These are phyloP conservation scores for Luzula sylvatica DNA, from an alignment of 176 grass and related monocot genomes.

Conservation along the genomic window DNA sequence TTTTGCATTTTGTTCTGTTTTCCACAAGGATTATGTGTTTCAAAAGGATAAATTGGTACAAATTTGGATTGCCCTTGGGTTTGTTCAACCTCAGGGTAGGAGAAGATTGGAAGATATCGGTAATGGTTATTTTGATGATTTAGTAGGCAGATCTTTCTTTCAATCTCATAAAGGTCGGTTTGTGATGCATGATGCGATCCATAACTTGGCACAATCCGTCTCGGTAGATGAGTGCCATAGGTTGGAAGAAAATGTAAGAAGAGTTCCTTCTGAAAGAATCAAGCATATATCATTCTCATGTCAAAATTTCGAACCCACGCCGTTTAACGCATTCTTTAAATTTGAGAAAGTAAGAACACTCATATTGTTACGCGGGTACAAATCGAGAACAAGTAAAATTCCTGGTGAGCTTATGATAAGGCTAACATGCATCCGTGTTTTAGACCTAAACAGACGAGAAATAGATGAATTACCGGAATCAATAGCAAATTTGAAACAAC, in stretches of 20 bases:
- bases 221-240: constrained; percentile 45
- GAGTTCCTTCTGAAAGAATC: constrained; percentile 13
- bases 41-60: constrained; percentile 40
- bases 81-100: constrained; percentile 32
- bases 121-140: constrained; percentile 55
- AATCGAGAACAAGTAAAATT: constrained; percentile 28
- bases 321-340: constrained; percentile 33
- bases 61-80: constrained; percentile 73
- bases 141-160: constrained; percentile 67
- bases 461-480: constrained; percentile 51
- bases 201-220: constrained; percentile 58
- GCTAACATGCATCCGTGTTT: constrained; percentile 42
- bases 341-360: constrained; percentile 52
- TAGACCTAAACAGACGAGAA: constrained; percentile 40
- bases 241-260: constrained; percentile 15
- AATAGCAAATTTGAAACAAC: constrained; percentile 58
- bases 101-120: constrained; percentile 49
- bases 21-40: constrained; percentile 71
- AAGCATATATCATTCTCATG: constrained; percentile 64
- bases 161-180: constrained; percentile 43
- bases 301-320: constrained; percentile 24
- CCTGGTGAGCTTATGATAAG: constrained; percentile 39
- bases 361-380: constrained; percentile 47
- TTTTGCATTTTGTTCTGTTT: constrained; percentile 70
- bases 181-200: constrained; percentile 82